phyloP scores from a whole-genome alignment of 2,329 filamentous ascomycete species.

The Alternaria rosae region DNA sequence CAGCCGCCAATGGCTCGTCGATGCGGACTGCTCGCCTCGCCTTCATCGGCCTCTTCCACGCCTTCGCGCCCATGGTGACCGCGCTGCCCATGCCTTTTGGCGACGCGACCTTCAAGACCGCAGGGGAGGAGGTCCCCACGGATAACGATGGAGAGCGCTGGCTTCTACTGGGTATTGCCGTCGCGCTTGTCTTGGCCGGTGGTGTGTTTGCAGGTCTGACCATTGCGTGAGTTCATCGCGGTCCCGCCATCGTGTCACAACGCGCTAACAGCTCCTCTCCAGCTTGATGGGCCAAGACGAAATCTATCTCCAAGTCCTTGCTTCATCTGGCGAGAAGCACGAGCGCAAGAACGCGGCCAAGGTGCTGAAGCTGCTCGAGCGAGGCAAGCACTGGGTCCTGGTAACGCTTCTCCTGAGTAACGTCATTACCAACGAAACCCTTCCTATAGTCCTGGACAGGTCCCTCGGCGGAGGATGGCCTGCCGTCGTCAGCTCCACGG shows the following conservation, averaged over 20 bases:
- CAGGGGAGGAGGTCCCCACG: slow-evolving; percentile 44
- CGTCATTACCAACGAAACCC: slow-evolving; percentile 95
- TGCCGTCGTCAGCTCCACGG: slow-evolving; percentile 90
- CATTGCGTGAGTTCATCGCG: slow-evolving; percentile 68
- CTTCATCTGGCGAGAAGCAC: slow-evolving; percentile 81
- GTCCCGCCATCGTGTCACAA: slow-evolving; percentile 8
- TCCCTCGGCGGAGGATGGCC: slow-evolving; percentile 94
- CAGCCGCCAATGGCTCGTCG: slow-evolving; percentile 41
- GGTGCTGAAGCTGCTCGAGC: slow-evolving; percentile 80
- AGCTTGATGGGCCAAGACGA: slow-evolving; percentile 79
- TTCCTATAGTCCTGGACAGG: slow-evolving; percentile 89
- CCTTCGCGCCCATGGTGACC: slow-evolving; percentile 42
- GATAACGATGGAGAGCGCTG: slow-evolving; percentile 71
- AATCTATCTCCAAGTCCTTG: slow-evolving; percentile 95
- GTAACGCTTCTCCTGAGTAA: slow-evolving; percentile 94
- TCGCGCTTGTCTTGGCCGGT: slow-evolving; percentile 82
- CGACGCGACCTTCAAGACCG: slow-evolving; percentile 25
- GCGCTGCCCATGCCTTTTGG: slow-evolving; percentile 44
- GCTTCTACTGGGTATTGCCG: slow-evolving; percentile 81
- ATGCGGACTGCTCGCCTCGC: slow-evolving; percentile 35
- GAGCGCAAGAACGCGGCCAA: slow-evolving; percentile 85
- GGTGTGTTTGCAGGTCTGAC: slow-evolving; percentile 96
- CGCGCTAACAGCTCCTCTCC: slow-evolving; percentile 42
- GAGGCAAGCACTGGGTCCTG: slow-evolving; percentile 97
- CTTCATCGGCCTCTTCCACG: slow-evolving; percentile 41